These are phyloP conservation scores for Botryotinia narcissicola DNA, from an alignment of 2,329 filamentous ascomycete genomes.

Conservation along the genomic window DNA sequence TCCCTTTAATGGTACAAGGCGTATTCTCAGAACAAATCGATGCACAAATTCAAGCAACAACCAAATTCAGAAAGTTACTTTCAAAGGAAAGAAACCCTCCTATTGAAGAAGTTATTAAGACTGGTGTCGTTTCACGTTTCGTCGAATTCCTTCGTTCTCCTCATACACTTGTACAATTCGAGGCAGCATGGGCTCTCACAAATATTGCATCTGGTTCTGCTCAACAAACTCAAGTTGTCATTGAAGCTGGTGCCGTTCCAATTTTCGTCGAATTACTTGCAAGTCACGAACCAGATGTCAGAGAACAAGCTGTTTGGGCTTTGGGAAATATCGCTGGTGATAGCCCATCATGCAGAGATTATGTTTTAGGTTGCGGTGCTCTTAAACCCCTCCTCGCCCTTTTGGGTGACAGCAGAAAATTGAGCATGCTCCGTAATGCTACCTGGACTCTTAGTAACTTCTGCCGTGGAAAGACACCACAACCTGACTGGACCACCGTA, in stretches of 20 bases:
- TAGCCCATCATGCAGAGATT: slow-evolving; percentile 95
- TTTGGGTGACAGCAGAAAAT: slow-evolving; percentile 94
- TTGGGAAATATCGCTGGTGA: slow-evolving; percentile 98
- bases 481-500: slow-evolving; percentile 96
- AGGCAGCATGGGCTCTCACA: slow-evolving; percentile 97
- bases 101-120: slow-evolving; percentile 99
- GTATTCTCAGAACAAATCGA: slow-evolving; percentile 99
- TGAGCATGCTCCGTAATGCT: slow-evolving; percentile 98
- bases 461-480: slow-evolving; percentile 98
- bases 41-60: slow-evolving; percentile 93
- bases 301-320: slow-evolving; percentile 98
- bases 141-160: slow-evolving; percentile 98
- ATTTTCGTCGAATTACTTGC: slow-evolving; percentile 96
- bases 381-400: slow-evolving; percentile 86
- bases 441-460: slow-evolving; percentile 99
- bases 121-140: slow-evolving; percentile 93
- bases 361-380: slow-evolving; percentile 87
- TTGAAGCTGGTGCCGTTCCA: slow-evolving; percentile 94
- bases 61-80: slow-evolving; percentile 95
- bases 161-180: slow-evolving; percentile 97
- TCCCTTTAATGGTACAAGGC: slow-evolving; percentile 95
- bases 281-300: slow-evolving; percentile 95
- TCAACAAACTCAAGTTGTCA: slow-evolving; percentile 96
- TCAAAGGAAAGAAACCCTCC: slow-evolving; percentile 99
- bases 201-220: slow-evolving; percentile 98